Conservation (phyloP, 2,329 filamentous ascomycete genomes). For the Diaporthe batatas region DNA sequence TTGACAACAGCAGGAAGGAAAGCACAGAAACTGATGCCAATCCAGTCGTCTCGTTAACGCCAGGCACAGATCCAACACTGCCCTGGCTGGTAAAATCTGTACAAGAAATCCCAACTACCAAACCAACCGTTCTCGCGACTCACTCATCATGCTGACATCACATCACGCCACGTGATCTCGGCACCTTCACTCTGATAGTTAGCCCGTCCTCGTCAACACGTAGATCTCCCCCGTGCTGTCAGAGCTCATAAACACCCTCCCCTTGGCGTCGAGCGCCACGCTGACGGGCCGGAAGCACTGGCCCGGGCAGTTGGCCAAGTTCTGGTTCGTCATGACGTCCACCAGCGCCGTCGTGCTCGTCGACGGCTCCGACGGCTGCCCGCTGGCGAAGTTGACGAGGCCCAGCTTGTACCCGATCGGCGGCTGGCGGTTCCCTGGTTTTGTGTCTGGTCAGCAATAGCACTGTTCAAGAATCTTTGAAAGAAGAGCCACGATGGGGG, state of each 20-base stretch:
- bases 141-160: no score
- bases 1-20: no score
- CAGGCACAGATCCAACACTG: no score
- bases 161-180: neutral
- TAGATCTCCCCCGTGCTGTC: conserved; percentile 76
- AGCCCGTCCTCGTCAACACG: conserved; percentile 54
- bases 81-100: no score
- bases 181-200: neutral
- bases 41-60: no score
- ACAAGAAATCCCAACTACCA: no score
- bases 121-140: no score
- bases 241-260: conserved; percentile 71
- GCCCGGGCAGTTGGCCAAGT: conserved; percentile 66
- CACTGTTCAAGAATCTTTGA: fast-evolving
- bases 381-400: conserved; percentile 44
- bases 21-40: no score
- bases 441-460: neutral
- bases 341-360: conserved; percentile 61
- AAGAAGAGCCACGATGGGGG: no score
- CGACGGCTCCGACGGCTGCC: conserved; percentile 54
- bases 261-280: conserved; percentile 63
- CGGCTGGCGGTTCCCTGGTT: conserved; percentile 10
- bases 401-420: conserved; percentile 10
- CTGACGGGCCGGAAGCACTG: conserved; percentile 74
- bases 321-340: conserved; percentile 68